These are phyloP conservation scores for Pyrenochaeta sp. DNA, from an alignment of 2,329 filamentous ascomycete genomes.

Conservation along the genomic window DNA sequence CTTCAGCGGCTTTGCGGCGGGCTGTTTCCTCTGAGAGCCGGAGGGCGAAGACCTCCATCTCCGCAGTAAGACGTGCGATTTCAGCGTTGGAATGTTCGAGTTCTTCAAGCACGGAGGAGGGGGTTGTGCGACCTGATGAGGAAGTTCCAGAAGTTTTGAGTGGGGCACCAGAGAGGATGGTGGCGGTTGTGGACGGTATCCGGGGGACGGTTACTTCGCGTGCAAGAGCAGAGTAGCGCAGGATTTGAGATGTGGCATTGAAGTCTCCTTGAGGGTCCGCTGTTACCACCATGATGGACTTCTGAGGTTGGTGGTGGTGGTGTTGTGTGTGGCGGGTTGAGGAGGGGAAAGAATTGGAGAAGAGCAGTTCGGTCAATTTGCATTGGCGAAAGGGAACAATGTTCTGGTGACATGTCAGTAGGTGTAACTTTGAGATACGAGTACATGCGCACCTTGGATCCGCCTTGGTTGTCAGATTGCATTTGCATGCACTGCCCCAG, in stretches of 20 bases:
- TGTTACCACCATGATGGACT: constrained; percentile 94
- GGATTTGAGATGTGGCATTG: constrained; percentile 95
- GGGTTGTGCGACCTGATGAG: constrained; percentile 57
- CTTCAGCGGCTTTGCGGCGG: constrained; percentile 74
- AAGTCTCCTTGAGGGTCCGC: constrained; percentile 93
- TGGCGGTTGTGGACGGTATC: constrained; percentile 81
- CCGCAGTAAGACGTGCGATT: constrained; percentile 78
- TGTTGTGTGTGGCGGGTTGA: constrained; percentile 55
- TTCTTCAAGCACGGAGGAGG: constrained; percentile 63
- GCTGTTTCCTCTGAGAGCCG: constrained; percentile 76
- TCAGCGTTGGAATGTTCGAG: constrained; percentile 84
- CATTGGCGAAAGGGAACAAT: constrained; percentile 77
- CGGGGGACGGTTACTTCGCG: constrained; percentile 92
- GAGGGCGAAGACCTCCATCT: constrained; percentile 77
- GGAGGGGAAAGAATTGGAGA: constrained; percentile 60
- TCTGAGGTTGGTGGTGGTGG: constrained; percentile 69
- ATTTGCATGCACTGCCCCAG: constrained; percentile 96
- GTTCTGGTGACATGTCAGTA: constrained; percentile 29
- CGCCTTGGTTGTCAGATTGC: constrained; percentile 80
- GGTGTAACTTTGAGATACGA: neutral
- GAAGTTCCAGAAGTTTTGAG: constrained; percentile 45
- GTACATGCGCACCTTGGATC: constrained; percentile 69
- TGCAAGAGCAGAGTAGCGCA: constrained; percentile 91
- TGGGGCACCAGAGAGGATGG: constrained; percentile 60
- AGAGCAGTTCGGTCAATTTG: constrained; percentile 62